A percentile compares a stretch with the other conserved stretches of the same genome.
These are phyloP conservation scores for Inga oerstediana DNA, from an alignment of 306 rosid species.

Conservation along the genomic window DNA sequence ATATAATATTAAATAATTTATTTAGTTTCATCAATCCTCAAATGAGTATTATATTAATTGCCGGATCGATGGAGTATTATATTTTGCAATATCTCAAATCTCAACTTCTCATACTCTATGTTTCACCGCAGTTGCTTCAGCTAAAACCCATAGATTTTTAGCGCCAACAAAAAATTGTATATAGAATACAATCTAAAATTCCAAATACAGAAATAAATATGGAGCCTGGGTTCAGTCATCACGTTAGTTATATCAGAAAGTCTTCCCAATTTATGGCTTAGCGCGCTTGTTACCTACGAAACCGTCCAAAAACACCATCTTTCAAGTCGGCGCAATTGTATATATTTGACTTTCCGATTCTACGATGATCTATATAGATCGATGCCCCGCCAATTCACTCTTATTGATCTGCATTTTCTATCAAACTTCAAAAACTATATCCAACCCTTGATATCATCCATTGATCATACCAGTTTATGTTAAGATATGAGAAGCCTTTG, in stretches of 20 bases:
- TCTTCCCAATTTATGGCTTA: background rate
- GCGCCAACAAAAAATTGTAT: no score
- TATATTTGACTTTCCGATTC: background rate
- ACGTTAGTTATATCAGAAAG: background rate
- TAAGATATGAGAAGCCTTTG: constrained; percentile 48
- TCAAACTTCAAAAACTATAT: background rate
- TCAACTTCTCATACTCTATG: no score
- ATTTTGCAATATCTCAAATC: no score
- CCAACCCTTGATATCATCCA: background rate
- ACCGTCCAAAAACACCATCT: background rate
- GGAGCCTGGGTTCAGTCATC: background rate
- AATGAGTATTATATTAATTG: no score
- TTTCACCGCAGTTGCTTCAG: no score
- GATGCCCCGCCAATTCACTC: background rate
- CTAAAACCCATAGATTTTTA: no score
- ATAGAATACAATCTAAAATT: background rate
- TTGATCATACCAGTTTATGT: background rate
- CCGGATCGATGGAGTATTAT: no score
- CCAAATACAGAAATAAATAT: background rate
- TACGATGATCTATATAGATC: background rate
- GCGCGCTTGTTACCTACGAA: background rate
- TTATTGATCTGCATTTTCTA: background rate
- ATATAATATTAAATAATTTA: no score
- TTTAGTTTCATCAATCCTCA: no score
- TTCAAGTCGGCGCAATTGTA: background rate